Conservation (phyloP, 768 basidiomycete genomes). For the Kwoniella pini region DNA sequence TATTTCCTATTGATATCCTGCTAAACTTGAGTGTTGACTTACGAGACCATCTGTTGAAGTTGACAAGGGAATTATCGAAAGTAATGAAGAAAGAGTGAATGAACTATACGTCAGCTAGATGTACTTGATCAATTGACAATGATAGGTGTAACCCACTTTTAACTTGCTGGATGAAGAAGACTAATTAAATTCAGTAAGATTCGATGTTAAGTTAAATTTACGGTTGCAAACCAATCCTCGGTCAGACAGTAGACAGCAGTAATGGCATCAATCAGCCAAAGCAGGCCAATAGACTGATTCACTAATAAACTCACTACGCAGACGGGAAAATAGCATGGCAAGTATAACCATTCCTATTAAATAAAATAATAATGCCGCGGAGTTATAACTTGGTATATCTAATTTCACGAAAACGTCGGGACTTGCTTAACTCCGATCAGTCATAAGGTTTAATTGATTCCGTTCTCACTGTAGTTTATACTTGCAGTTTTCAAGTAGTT, state of each 20-base stretch:
- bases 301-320: not conserved
- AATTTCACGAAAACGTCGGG: constrained; percentile 22
- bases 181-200: not conserved
- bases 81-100: not conserved
- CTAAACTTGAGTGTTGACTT: constrained; percentile 2
- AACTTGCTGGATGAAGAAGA: constrained; percentile 29
- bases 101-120: constrained; percentile 11
- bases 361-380: constrained; percentile 18
- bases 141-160: constrained; percentile 24
- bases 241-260: constrained; percentile 3
- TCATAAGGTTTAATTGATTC: not conserved
- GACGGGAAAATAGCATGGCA: not conserved
- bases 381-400: constrained; percentile 7
- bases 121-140: not conserved
- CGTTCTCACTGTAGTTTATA: constrained; percentile 9
- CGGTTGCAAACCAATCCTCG: no score
- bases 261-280: not conserved
- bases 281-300: not conserved
- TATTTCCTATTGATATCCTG: not conserved
- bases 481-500: not conserved
- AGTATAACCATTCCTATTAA: not conserved
- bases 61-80: constrained; percentile 4
- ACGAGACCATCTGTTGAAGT: constrained; percentile 32
- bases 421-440: constrained; percentile 17
- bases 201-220: not conserved